Base-by-base conservation (phyloP, 2,329 filamentous ascomycete species). In the Grosmannia clavigera region DNA sequence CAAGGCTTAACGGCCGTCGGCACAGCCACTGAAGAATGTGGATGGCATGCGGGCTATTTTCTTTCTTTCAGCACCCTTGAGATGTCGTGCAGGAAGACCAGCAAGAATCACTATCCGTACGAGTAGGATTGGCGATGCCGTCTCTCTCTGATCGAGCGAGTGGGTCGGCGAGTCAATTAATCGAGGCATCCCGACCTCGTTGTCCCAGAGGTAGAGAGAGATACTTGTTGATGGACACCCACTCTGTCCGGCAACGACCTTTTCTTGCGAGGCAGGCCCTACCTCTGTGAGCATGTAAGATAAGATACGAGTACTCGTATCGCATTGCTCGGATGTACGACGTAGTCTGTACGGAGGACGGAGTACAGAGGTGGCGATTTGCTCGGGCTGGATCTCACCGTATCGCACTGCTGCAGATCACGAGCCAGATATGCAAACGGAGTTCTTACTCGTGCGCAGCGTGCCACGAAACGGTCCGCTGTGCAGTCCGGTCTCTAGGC, bases 401-500 rank as follows among this genome's bases (percentile, higher is more conserved):
- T 46, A 46, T 46, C 43, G 43, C 43, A 5, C 7, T 46, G 43
- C 43, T 6, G 16, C 14, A 40, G 14, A 16, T 40, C 19, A 46
- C 43, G 43, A 46, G 43, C 22, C 43, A n/a, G 16, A 46, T 46
- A 19, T n/a, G 43, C 16, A 46, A 46, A 46, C 43, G 43, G 43
- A 46, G 19, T 7, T 16, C 3, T 46, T n/a, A 19, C 25, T 48
- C 25, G 38, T 33, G 31, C 14, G 53, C 54, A 40, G 33, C 61
- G 38, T 54, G 50, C 48, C 57, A 55, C 57, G 50, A 61, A 64
- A 64, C 61, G 61, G 62, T 61, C 61, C 62, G 61, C 55, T 52
- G 54, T 62, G 59, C 61, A 62, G 58, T 58, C 50, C 54, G 55
- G 11, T 56, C 31, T 38, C 33, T 22, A 43, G 46, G 29, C 31